A percentile compares a stretch with the other conserved stretches of the same genome.
These are phyloP conservation scores for Collariella sp. DNA, from an alignment of 495 filamentous ascomycete genomes.

Conservation along the genomic window DNA sequence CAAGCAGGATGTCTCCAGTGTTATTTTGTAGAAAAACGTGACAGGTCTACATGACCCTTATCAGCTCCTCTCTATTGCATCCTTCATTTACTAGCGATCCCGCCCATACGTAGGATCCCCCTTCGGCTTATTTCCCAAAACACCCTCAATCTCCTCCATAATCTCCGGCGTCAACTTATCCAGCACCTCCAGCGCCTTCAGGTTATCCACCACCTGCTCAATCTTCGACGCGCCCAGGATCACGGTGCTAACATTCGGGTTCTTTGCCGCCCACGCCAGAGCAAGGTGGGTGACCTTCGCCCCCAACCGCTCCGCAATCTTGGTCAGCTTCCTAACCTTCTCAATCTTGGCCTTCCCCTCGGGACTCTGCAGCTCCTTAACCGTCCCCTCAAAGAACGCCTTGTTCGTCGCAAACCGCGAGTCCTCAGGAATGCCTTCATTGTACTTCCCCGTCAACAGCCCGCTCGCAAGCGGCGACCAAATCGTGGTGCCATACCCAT, in stretches of 20 bases:
- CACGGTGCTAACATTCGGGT: conserved; percentile 61
- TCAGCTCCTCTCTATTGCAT: too few relatives aligned
- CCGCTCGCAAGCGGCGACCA: conserved; percentile 64
- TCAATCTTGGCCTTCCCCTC: conserved; percentile 33
- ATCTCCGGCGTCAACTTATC: conserved; percentile 59
- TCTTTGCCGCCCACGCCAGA: conserved; percentile 68
- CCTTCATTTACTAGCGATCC: not conserved
- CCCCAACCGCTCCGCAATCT: conserved; percentile 59
- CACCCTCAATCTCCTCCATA: conserved; percentile 59
- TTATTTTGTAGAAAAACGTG: too few relatives aligned
- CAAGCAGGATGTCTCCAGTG: too few relatives aligned
- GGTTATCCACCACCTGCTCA: conserved; percentile 62
- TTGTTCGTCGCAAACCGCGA: conserved; percentile 45
- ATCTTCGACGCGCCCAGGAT: conserved; percentile 65
- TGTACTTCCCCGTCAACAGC: conserved; percentile 73
- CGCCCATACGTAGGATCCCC: conserved; percentile 15
- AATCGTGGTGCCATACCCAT: conserved; percentile 61
- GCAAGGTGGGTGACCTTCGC: conserved; percentile 50
- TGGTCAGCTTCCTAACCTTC: conserved; percentile 43
- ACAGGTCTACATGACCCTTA: too few relatives aligned
- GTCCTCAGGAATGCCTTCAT: conserved; percentile 52
- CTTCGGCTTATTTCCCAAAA: conserved; percentile 28
- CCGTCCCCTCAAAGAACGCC: conserved; percentile 32
- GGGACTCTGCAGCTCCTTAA: conserved; percentile 29
- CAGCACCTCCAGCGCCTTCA: conserved; percentile 54